These are phyloP conservation scores for Phaeosphaeria sp. DNA, from an alignment of 2,329 filamentous ascomycete species.

Conservation along the genomic window DNA sequence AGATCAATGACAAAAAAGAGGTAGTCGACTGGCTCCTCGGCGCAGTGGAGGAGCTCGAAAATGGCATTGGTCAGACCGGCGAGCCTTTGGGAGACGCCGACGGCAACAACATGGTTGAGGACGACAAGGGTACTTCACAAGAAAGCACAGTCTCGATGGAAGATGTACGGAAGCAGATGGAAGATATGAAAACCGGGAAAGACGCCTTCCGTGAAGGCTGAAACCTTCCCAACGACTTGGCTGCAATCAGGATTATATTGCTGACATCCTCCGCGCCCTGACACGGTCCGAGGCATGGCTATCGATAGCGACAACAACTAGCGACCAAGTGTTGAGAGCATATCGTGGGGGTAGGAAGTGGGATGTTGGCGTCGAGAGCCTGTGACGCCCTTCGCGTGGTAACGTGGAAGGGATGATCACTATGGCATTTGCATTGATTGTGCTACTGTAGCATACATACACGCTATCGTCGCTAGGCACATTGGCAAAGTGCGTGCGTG, in stretches of 20 bases:
- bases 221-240: constrained; percentile 20
- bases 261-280: constrained; percentile 21
- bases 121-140: constrained; percentile 19
- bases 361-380: background rate
- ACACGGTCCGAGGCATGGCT: constrained; percentile 16
- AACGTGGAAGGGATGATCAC: background rate
- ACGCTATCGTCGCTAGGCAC: background rate
- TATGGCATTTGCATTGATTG: constrained; percentile 10
- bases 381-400: background rate
- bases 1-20: constrained; percentile 56
- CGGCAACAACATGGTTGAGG: constrained; percentile 18
- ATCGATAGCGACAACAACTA: constrained; percentile 13
- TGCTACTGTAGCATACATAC: constrained; percentile 4
- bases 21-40: constrained; percentile 57
- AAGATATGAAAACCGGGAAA: constrained; percentile 34
- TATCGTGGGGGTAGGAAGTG: constrained; percentile 1
- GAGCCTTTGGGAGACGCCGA: constrained; percentile 41
- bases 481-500: background rate
- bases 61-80: constrained; percentile 44
- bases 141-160: constrained; percentile 32
- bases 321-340: constrained; percentile 13
- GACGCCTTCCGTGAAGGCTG: constrained; percentile 30
- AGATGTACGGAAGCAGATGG: constrained; percentile 40
- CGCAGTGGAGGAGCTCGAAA: constrained; percentile 52
- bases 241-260: constrained; percentile 30